Base-by-base conservation (phyloP, 1,284 basidiomycete species). In the Sporisorium reilianum region DNA sequence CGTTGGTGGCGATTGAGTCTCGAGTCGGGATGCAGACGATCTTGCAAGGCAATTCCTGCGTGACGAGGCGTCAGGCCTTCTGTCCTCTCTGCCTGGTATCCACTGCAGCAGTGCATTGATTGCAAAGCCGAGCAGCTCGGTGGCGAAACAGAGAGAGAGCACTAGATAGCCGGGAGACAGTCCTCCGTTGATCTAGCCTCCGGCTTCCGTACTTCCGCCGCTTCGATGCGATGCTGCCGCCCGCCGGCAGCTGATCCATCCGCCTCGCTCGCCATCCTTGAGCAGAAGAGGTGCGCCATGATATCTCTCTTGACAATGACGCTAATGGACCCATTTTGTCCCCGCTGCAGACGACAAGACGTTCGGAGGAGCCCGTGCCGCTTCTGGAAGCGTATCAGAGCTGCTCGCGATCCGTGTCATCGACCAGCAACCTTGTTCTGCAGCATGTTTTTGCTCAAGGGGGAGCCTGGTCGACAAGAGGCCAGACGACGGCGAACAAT, bases 241-340 rank as follows among this genome's bases (percentile, higher is more conserved):
- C 26, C 18, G 16, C 14, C 49, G 32, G 49, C 49, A 51, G n/a
- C n/a, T n/a, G n/a, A n/a, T n/a, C 18, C 25, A 16, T 45, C 22
- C 26, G 6, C 23, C 26, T 22, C 9, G 16, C n/a, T 14, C 25
- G n/a, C 16, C 10, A 26, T 12, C 26, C 5, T 23, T 44, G 41
- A 44, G 8, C 3, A 10, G 23, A 7, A 26, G 26, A 45, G 23
- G 7, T 34, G 32, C 11, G 32, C n/a, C n/a, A n/a, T n/a, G n/a
- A n/a, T n/a, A n/a, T n/a, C n/a, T n/a, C n/a, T n/a, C n/a, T n/a
- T n/a, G n/a, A 6, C 14, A 28, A 30, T 7, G 32, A 58, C 55
- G 56, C 63, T 64, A 64, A 59, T 44, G 50, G 44, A 54, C 50
- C 50, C 25, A n/a, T n/a, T 58, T 25, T 8, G 36, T 42, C 45